Base-by-base conservation (phyloP, 306 rosid genomes). In the Casuarina cunninghamiana region DNA sequence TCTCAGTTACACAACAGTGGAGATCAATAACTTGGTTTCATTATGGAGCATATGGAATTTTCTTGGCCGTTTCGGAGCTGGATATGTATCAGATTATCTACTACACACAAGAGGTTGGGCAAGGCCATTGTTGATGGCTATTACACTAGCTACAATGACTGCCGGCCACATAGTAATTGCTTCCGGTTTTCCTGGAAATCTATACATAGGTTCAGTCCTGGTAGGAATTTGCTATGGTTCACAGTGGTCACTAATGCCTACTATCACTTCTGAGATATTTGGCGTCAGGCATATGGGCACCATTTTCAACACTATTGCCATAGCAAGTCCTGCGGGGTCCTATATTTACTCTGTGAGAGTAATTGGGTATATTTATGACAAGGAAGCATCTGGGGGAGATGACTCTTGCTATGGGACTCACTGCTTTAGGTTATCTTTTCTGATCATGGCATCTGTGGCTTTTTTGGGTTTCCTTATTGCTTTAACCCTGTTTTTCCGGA, bases 11-110 rank as follows among this genome's bases (percentile, higher is more conserved):
- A 88, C 86, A 65, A 73, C 85, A 43, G 69, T 75, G 37, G 89
- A 89, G 86, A 87, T 91, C 15, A 84, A 79, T 26, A 88, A 90
- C 26, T 79, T 94, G 69, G 97, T 94, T 43, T 90, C 98, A 35
- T 48, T 94, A 2, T 94, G 97, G 97, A 92, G 98, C 73, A 89
- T 92, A 88, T 94, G 98, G 98, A 92, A 94, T 70, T 92, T 94
- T 79, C 91, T 92, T 0, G 97, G 98, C 53, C 96, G 97, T 61
- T 90, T 94, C 39, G 98, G 97, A 62, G 97, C 92, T 5, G 98
- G 98, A 0, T 92, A 86, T 72, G 46, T 88, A 44, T 95, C 98
- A 0, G 98, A 95, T 78, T 89, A 81, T 72, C 69, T 95, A 19
- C 86, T 95, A 75, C 97, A 89, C 67, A 78, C 49, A n/a, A 83